Conservation (phyloP, 805 yeast genomes). For the Saccharomycopsis babjevae region DNA sequence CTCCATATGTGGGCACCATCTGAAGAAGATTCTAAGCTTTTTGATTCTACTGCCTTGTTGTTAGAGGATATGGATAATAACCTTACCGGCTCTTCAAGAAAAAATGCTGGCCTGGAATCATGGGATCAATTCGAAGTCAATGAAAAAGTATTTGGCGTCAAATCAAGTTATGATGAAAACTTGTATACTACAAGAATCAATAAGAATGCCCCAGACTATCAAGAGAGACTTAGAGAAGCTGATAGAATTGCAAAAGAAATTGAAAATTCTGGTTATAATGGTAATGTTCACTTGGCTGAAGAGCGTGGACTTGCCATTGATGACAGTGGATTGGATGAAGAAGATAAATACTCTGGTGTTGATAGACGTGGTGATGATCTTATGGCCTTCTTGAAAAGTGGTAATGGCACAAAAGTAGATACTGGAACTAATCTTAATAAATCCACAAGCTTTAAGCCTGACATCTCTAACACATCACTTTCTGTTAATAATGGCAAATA, state of each 20-base stretch:
- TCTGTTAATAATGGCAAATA: constrained; percentile 31
- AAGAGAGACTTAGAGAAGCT: constrained; percentile 56
- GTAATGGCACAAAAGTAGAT: not conserved
- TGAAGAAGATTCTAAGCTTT: constrained; percentile 23
- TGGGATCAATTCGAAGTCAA: constrained; percentile 98
- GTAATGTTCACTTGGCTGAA: constrained; percentile 78
- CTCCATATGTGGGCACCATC: constrained; percentile 83
- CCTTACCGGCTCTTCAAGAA: constrained; percentile 18
- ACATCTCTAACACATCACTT: constrained; percentile 3
- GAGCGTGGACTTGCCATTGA: constrained; percentile 75
- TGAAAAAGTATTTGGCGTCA: constrained; percentile 79
- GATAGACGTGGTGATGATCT: constrained; percentile 46
- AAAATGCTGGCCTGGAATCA: constrained; percentile 26
- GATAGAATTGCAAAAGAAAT: constrained; percentile 76
- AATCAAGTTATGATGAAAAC: constrained; percentile 66
- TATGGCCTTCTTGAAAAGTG: constrained; percentile 34
- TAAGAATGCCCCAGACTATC: constrained; percentile 62
- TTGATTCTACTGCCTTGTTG: constrained; percentile 20
- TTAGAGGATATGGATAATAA: constrained; percentile 28
- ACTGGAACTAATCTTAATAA: not conserved
- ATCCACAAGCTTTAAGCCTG: not conserved
- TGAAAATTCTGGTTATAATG: constrained; percentile 51
- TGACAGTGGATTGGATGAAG: constrained; percentile 87
- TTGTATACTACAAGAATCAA: constrained; percentile 63
- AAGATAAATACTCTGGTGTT: constrained; percentile 92